phyloP scores from a whole-genome alignment of 768 basidiomycete genomes.

The Boletellus ananas region DNA sequence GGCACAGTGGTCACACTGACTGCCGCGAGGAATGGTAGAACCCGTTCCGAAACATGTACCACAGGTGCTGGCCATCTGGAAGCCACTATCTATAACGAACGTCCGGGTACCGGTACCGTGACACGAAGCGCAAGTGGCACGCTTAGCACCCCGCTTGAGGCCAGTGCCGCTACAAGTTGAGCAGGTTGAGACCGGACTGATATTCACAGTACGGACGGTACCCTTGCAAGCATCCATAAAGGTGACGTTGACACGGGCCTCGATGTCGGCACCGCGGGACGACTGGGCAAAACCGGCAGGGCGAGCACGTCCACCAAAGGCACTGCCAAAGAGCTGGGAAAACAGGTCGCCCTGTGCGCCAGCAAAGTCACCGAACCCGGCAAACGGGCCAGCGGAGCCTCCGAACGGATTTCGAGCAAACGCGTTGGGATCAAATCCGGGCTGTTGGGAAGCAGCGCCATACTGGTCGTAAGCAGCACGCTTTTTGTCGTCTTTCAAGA shows the following conservation, averaged over 20 bases:
- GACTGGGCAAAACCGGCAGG: slow-evolving; percentile 41
- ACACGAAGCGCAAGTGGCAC: slow-evolving; percentile 74
- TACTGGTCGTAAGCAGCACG: slow-evolving; percentile 88
- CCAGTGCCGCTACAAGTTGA: slow-evolving; percentile 81
- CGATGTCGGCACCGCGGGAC: slow-evolving; percentile 75
- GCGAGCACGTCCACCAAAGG: slow-evolving; percentile 49
- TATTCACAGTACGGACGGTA: slow-evolving; percentile 64
- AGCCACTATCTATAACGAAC: slow-evolving; percentile 88
- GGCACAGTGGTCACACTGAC: slow-evolving; percentile 74
- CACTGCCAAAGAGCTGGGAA: slow-evolving; percentile 76
- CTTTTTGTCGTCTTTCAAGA: slow-evolving; percentile 92
- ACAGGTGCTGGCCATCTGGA: slow-evolving; percentile 96
- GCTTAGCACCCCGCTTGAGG: slow-evolving; percentile 80
- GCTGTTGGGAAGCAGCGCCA: slow-evolving; percentile 88
- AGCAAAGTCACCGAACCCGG: slow-evolving; percentile 70
- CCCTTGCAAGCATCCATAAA: slow-evolving; percentile 98
- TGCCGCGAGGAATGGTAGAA: slow-evolving; percentile 68
- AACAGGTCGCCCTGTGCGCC: slow-evolving; percentile 66
- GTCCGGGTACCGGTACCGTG: slow-evolving; percentile 84
- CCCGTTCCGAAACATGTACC: slow-evolving; percentile 78
- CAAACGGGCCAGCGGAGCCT: slow-evolving; percentile 53
- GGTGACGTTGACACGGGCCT: slow-evolving; percentile 65
- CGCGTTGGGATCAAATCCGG: slow-evolving; percentile 89
- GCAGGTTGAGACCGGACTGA: slow-evolving; percentile 83
- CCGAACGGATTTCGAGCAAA: slow-evolving; percentile 58